Evolutionary conservation across 2,329 filamentous ascomycete species (phyloP), one percentile per base, ranked within the genome.

Genomic region (Colletotrichum euphorbiae): DNA sequence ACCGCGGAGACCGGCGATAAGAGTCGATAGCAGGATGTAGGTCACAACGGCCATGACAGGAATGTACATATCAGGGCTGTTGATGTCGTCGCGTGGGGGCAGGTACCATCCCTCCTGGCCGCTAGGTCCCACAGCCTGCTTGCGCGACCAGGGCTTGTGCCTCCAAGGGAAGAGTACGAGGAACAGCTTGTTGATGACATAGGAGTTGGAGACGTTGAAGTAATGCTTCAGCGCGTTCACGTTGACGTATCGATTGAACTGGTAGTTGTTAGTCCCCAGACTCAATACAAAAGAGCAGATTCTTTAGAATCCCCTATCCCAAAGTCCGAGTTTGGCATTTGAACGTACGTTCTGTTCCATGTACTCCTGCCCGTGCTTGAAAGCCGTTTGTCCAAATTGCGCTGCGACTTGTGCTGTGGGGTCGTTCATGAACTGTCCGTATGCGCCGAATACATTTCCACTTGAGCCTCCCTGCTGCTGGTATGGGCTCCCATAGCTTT

Each of bases 61-160:
- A 74, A 99, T 99, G 82, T 99, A 99, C 94, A 99, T 98, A 81
- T 99, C 96, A 15, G 97, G 96, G 72, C 93, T 97, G 81, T 99
- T 99, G 80, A 98, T 85, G 77, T 99, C 96, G 79, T 99, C 95
- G 71, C 96, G 88, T 2, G 96, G 96, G 5, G 96, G 93, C 7
- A 98, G 87, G 80, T 96, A 99, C 84, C 90, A 91, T 51, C 89
- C 89, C 71, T 91, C 90, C 74, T 90, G 88, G 57, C 91, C 87
- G 76, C 87, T 89, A 64, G 90, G 88, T 19, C 90, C 89, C 64
- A 90, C 86, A 64, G 91, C 85, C 78, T 97, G 93, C 79, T 97
- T 94, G 72, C 97, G 91, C 69, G 93, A 97, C 96, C 96, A 99
- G 6, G 95, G 95, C 82, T 94, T 94, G 81, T 99, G 97, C 74